Percentiles rank a stretch among this genome's conserved stretches.
Evolutionary conservation across 2,329 filamentous ascomycete species (phyloP).

Genomic region (Talaromyces sp.): DNA sequence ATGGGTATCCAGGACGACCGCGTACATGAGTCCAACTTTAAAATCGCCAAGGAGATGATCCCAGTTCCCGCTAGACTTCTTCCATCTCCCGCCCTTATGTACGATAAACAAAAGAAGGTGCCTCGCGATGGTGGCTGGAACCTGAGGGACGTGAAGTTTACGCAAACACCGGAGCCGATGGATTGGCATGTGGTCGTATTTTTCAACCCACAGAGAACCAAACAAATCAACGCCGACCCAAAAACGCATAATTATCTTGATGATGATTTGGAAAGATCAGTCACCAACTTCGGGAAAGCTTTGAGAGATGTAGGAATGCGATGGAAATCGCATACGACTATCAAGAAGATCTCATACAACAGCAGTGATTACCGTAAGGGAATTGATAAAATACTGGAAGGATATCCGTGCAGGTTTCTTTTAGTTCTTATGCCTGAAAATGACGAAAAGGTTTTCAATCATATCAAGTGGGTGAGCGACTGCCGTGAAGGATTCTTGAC

Average conservation of each 20-base stretch:
- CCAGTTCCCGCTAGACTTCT: constrained; percentile 19
- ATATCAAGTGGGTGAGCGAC: constrained; percentile 69
- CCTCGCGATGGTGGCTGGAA: constrained; percentile 20
- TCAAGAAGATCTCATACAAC: too few relatives aligned
- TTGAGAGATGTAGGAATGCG: too few relatives aligned
- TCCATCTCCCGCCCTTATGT: constrained; percentile 14
- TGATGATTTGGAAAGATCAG: too few relatives aligned
- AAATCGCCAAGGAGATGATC: constrained; percentile 12
- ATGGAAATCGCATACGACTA: too few relatives aligned
- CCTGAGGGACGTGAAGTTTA: constrained; percentile 13
- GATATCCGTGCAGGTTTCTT: constrained; percentile 4
- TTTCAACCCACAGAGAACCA: neutral
- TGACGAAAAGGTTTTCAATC: constrained; percentile 59
- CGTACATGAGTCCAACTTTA: constrained; percentile 5
- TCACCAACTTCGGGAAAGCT: too few relatives aligned
- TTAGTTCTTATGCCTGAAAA: constrained; percentile 56
- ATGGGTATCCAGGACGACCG: constrained; percentile 8
- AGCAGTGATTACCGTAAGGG: neutral
- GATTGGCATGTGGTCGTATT: constrained; percentile 8
- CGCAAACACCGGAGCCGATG: neutral
- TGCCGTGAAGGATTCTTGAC: constrained; percentile 65
- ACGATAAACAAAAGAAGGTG: constrained; percentile 3
- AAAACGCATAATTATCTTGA: too few relatives aligned
- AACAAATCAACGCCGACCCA: too few relatives aligned
- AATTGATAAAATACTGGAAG: neutral